phyloP scores from a whole-genome alignment of 2,329 filamentous ascomycete genomes.

The Claviceps paspali region DNA sequence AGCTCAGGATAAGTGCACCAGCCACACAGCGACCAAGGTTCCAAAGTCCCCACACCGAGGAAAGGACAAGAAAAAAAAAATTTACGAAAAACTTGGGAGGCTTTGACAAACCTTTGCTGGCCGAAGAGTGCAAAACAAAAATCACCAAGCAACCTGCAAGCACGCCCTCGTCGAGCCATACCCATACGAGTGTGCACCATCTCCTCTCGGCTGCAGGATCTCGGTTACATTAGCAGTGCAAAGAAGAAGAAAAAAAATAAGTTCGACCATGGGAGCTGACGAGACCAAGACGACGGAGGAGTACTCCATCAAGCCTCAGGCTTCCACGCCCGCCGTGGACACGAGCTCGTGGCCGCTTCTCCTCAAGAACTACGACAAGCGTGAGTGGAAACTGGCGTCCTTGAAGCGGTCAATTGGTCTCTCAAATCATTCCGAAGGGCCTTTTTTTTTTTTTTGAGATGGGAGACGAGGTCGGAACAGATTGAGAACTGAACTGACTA shows the following conservation, averaged over 20 bases:
- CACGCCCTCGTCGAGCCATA: slow-evolving; percentile 8
- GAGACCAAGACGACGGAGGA: slow-evolving; percentile 41
- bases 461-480: neutral
- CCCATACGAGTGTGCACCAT: slow-evolving; percentile 9
- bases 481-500: slow-evolving; percentile 4
- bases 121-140: slow-evolving; percentile 1
- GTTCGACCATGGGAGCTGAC: no score
- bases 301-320: slow-evolving; percentile 85
- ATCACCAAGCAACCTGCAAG: slow-evolving; percentile 8
- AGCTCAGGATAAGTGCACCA: neutral
- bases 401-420: no score
- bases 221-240: slow-evolving; percentile 6
- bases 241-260: no score
- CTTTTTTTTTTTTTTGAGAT: neutral
- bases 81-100: slow-evolving; percentile 5
- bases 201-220: slow-evolving; percentile 5
- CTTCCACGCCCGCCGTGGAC: slow-evolving; percentile 60
- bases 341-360: slow-evolving; percentile 86
- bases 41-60: slow-evolving; percentile 8
- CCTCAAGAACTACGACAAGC: slow-evolving; percentile 88
- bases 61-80: slow-evolving; percentile 9
- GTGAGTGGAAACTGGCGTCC: no score
- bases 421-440: neutral
- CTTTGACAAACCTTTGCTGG: slow-evolving; percentile 4
- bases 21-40: slow-evolving; percentile 8